Percentiles rank a stretch among this genome's conserved stretches.
These are phyloP conservation scores for Corylus avellana DNA, from an alignment of 306 rosid genomes.

Conservation along the genomic window DNA sequence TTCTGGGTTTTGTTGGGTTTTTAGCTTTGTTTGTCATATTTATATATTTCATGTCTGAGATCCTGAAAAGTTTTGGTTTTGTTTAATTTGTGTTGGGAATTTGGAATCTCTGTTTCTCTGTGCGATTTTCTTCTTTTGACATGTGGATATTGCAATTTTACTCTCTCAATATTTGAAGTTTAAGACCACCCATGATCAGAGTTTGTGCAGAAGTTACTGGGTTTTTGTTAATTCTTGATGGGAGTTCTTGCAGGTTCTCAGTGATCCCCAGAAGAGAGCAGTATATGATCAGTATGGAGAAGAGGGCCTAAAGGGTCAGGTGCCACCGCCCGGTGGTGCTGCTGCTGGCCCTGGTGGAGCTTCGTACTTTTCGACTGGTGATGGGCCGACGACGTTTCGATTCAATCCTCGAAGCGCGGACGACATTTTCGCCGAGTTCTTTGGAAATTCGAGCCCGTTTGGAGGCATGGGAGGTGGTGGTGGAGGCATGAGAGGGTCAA, in stretches of 20 bases:
- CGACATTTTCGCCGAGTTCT: constrained; percentile 63
- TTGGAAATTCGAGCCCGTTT: constrained; percentile 55
- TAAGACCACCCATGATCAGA: not conserved
- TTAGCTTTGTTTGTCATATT: not conserved
- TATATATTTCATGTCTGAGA: not conserved
- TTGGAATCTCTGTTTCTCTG: not conserved
- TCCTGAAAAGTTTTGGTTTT: not conserved
- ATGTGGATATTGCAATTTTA: not conserved
- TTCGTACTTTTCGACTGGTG: constrained; percentile 54
- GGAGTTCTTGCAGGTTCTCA: constrained; percentile 52
- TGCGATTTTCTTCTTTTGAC: not conserved
- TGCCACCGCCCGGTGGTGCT: constrained; percentile 54
- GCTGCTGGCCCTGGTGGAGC: constrained; percentile 54
- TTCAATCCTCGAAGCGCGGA: constrained; percentile 70
- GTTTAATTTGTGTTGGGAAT: not conserved
- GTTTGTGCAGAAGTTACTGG: not conserved
- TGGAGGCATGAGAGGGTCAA: constrained; percentile 49
- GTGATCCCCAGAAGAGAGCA: constrained; percentile 69
- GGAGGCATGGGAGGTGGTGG: constrained; percentile 55
- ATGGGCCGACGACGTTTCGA: constrained; percentile 57
- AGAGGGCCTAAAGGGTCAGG: constrained; percentile 69
- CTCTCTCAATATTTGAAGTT: not conserved
- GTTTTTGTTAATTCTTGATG: constrained; percentile 17
- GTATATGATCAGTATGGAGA: constrained; percentile 77
- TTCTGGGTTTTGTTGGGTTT: not conserved